Evolutionary conservation across 352 stramenopile genomes (phyloP).

Genomic region (Blastocystis sp.): DNA sequence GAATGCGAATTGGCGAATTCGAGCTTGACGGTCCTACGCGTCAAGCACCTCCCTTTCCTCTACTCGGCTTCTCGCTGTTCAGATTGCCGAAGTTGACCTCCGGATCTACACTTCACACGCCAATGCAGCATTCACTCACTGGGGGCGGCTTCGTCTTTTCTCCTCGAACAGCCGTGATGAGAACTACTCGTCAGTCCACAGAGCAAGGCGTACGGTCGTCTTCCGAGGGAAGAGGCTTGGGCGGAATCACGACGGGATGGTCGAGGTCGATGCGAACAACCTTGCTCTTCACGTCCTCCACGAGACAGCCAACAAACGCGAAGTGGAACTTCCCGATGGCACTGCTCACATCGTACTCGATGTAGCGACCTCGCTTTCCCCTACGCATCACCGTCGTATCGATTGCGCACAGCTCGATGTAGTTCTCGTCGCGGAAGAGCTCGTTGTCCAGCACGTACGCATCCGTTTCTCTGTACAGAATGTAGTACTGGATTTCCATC

Average conservation of each 20-base stretch:
- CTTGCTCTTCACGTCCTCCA: conserved; percentile 17
- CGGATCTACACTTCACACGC: not conserved
- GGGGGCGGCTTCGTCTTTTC: not conserved
- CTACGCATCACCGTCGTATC: not conserved
- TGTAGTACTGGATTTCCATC: conserved; percentile 66
- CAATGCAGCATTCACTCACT: not conserved
- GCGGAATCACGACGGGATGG: not conserved
- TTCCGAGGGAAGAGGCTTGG: not conserved
- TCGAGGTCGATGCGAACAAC: conserved; percentile 11
- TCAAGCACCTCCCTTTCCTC: not conserved
- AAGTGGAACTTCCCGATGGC: not conserved
- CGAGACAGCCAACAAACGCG: conserved; percentile 46
- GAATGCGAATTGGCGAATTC: conserved; percentile 44
- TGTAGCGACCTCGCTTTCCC: conserved; percentile 46
- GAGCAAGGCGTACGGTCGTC: not conserved
- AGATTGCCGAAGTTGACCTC: conserved; percentile 39
- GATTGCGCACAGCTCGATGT: conserved; percentile 5
- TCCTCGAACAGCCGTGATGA: not conserved
- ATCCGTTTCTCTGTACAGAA: not conserved
- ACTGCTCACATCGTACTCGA: not conserved
- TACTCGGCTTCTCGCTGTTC: conserved; percentile 4
- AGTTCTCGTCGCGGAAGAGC: conserved; percentile 59
- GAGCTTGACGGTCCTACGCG: not conserved
- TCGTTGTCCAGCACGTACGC: not conserved
- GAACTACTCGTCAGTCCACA: not conserved